Base-by-base conservation (phyloP, 768 basidiomycete genomes). In the Panaeolus papilionaceus region DNA sequence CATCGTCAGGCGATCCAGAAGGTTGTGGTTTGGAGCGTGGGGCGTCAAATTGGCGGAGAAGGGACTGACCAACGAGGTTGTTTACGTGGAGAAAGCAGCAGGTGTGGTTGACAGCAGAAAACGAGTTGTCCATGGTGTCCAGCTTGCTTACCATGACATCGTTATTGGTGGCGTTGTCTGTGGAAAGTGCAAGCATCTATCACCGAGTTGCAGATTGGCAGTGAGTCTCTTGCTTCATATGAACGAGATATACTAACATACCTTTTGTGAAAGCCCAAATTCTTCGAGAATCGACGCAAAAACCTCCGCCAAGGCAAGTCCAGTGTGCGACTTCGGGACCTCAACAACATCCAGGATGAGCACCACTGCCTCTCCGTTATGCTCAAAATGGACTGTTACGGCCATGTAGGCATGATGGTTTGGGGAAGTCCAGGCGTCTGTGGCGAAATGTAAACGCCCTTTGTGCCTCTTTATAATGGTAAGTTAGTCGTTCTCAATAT, bases 71-170 rank as follows among this genome's bases (percentile, higher is more conserved):
- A 2, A 80, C 70, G 0, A 85, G 70, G 45, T 80, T 81, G 28
- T 82, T 33, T 4, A 80, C 68, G 47, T 85, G 84, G 0, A 74
- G 67, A 64, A 85, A 83, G 66, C 84, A 86, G 0, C 72, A 65
- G 0, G 73, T 76, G 2, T 74, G 77, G 18, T 73, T 79, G 0
- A 65, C 67, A 0, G 33, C 12, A 2, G 64, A 63, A 47, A 79
- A 80, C 0, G 20, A 26, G 0, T 58, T 45, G 0, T 82, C 8
- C 1, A 72, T 49, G 0, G 69, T n/a, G 1, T 40, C 62, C 4
- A 84, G 77, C 20, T 70, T 39, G 0, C 67, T 62, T 0, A 79
- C 70, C 80, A 84, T 82, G 0, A 40, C 67, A 66, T 81, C 73
- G 66, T 84, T 83, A 6, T 68, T 66, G 0, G 71, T 67, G 0